phyloP scores from a whole-genome alignment of 805 yeast species.

The Yarrowia deformans region DNA sequence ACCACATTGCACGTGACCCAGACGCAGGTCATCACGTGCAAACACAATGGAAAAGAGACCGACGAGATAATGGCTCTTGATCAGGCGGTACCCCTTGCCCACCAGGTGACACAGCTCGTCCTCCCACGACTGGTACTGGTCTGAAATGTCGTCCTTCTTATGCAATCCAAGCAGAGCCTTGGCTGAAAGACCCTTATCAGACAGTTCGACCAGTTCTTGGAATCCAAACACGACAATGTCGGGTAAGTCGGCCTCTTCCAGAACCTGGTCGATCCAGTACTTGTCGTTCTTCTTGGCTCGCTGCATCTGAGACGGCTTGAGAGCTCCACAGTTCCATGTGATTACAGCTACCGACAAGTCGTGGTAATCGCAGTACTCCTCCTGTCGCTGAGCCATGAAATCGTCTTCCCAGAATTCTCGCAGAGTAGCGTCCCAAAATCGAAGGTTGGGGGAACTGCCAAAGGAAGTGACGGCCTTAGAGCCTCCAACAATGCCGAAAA shows the following conservation, averaged over 20 bases:
- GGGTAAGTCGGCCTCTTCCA: constrained; percentile 52
- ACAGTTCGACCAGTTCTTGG: constrained; percentile 88
- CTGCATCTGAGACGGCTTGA: constrained; percentile 49
- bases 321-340: constrained; percentile 56
- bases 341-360: constrained; percentile 48
- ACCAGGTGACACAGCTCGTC: constrained; percentile 47
- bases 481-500: constrained; percentile 43
- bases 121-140: constrained; percentile 50
- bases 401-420: constrained; percentile 49
- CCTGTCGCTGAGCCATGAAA: constrained; percentile 46
- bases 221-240: constrained; percentile 84
- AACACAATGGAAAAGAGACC: constrained; percentile 70
- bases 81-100: constrained; percentile 58
- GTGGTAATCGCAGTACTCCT: constrained; percentile 47
- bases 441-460: constrained; percentile 40
- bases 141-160: constrained; percentile 55
- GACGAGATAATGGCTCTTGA: constrained; percentile 84
- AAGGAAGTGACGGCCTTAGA: constrained; percentile 38
- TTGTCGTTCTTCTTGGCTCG: constrained; percentile 41
- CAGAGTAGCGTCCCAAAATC: constrained; percentile 51
- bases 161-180: constrained; percentile 55
- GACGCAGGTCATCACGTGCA: constrained; percentile 60
- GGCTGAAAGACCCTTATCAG: constrained; percentile 83
- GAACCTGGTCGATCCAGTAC: constrained; percentile 42
- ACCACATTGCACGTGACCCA: constrained; percentile 6